phyloP scores from a whole-genome alignment of 345 rosid genomes.

The Microthlaspi erraticum region DNA sequence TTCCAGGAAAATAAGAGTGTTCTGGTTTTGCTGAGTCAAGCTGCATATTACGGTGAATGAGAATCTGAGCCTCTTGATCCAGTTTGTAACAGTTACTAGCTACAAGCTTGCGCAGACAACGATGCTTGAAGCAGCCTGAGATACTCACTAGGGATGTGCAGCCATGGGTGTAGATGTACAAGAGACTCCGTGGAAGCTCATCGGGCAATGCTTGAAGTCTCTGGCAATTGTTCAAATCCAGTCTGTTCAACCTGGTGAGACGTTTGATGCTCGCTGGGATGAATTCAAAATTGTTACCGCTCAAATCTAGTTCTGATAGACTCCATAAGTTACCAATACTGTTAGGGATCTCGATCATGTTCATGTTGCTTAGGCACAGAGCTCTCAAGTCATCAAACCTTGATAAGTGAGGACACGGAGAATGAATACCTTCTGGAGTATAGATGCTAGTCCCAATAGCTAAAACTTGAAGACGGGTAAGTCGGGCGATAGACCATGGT shows the following conservation, averaged over 20 bases:
- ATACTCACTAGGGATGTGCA: conserved; percentile 42
- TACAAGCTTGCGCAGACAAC: conserved; percentile 34
- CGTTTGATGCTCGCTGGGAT: conserved; percentile 43
- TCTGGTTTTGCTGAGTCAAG: conserved; percentile 36
- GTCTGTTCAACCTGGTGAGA: conserved; percentile 32
- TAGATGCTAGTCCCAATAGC: conserved; percentile 24
- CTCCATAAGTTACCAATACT: conserved; percentile 39
- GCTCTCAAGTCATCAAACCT: conserved; percentile 37
- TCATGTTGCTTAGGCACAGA: conserved; percentile 39
- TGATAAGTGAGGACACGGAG: conserved; percentile 36
- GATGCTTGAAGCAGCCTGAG: conserved; percentile 35
- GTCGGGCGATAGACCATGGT: conserved; percentile 28
- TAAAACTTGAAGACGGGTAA: conserved; percentile 35
- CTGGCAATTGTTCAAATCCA: conserved; percentile 38
- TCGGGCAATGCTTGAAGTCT: conserved; percentile 44
- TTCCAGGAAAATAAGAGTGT: conserved; percentile 40
- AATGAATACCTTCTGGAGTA: conserved; percentile 12
- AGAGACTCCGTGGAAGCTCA: conserved; percentile 42
- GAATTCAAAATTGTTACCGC: conserved; percentile 40
- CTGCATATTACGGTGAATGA: conserved; percentile 34
- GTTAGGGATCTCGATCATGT: conserved; percentile 40
- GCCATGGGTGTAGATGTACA: conserved; percentile 19
- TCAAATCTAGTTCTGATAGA: conserved; percentile 32
- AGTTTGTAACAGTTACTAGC: conserved; percentile 43
- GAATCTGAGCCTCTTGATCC: conserved; percentile 36